Base-by-base conservation (phyloP, 331 rosid species). In the Pyracantha coccinea region DNA sequence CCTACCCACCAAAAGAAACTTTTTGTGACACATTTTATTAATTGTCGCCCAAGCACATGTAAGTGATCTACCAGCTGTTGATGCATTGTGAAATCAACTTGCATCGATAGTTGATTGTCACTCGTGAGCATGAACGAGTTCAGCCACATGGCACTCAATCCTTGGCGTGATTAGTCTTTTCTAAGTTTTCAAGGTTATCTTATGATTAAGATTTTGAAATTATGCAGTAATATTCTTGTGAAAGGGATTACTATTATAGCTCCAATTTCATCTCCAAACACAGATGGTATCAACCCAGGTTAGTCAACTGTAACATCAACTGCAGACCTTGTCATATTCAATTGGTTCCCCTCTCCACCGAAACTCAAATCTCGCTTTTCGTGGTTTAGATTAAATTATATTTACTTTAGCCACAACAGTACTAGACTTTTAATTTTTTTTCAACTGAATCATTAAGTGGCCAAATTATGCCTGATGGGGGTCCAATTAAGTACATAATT, bases 271-370 rank as follows among this genome's bases (percentile, higher is more conserved):
- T 87, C 90, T 12, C 90, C 90, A 6, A 87, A 87, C 75, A 87
- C 86, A 2, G 90, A 87, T 8, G 90, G 88, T 7, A 84, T 87
- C 75, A 87, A 87, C 69, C 88, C 90, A 77, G 90, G 88, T 87
- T 62, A 5, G 79, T 70, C 33, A 47, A 58, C 12, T 20, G 44
- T 13, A 63, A 29, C 14, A 17, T 29, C 41, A 3, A 8, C 4
- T 41, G 15, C 47, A 41, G 47, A 41, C 47, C 47, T 41, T 41
- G 47, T 11, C 47, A 3, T 41, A 41, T 10, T 41, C 47, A 41
- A 41, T 9, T 41, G 47, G 47, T 41, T 41, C 47, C 47, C 47
- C 15, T 41, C 45, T 38, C 4, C 45, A 41, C 47, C 47, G 1
- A 41, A 11, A 1, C 11, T 41, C 5, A 11, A 41, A 11, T 41